Evolutionary conservation across 2,329 filamentous ascomycete genomes (phyloP).

Genomic region (Bipolaris victoriae): DNA sequence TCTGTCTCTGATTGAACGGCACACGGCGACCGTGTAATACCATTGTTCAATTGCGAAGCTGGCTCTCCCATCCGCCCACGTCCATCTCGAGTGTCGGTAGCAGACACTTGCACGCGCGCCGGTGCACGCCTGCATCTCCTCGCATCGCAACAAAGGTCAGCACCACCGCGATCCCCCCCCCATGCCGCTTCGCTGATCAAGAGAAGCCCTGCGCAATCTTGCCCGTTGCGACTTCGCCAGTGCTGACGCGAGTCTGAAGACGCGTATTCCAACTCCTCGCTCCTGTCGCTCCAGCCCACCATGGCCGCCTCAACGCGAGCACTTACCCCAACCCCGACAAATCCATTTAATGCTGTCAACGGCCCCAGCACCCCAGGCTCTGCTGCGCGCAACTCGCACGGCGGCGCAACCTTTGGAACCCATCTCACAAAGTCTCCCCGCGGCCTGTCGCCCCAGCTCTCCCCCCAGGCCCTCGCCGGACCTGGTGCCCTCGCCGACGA

Average conservation of each 20-base stretch:
- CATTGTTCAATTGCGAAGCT: slow-evolving; percentile 25
- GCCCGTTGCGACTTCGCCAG: neutral
- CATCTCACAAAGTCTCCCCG: slow-evolving; percentile 53
- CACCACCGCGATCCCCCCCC: neutral
- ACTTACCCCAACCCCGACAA: slow-evolving; percentile 51
- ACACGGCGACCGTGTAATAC: slow-evolving; percentile 11
- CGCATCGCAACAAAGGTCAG: slow-evolving; percentile 30
- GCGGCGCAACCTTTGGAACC: slow-evolving; percentile 43
- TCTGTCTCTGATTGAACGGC: slow-evolving; percentile 14
- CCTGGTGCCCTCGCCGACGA: slow-evolving; percentile 57
- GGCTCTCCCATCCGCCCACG: slow-evolving; percentile 17
- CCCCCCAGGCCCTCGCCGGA: slow-evolving; percentile 54
- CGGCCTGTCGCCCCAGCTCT: slow-evolving; percentile 49
- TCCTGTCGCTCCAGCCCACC: slow-evolving; percentile 14
- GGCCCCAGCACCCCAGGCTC: slow-evolving; percentile 51
- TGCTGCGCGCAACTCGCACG: slow-evolving; percentile 32
- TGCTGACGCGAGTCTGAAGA: slow-evolving; percentile 22
- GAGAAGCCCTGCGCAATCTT: neutral
- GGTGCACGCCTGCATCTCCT: slow-evolving; percentile 12
- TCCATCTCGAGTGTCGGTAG: slow-evolving; percentile 19
- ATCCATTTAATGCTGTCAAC: slow-evolving; percentile 49
- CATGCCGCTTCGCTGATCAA: slow-evolving; percentile 5
- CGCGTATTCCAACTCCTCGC: slow-evolving; percentile 1
- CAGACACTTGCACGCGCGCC: slow-evolving; percentile 17
- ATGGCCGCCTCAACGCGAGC: slow-evolving; percentile 55